These are phyloP conservation scores for Acanthamoeba triangularis DNA, from an alignment of 208 protist genomes.

Conservation along the genomic window DNA sequence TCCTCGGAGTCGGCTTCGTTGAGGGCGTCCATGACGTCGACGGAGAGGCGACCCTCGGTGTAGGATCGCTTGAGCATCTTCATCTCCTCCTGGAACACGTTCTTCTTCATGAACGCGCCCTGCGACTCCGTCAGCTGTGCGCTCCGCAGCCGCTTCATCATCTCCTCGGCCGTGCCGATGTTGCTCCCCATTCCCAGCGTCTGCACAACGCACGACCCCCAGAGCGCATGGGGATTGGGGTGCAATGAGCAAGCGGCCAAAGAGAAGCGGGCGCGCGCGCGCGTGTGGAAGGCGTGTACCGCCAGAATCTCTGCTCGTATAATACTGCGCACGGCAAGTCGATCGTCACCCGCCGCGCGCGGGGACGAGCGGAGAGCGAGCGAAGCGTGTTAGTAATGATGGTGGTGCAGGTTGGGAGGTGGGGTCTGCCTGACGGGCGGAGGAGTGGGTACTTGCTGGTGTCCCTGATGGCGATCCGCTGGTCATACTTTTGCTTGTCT, in stretches of 20 bases:
- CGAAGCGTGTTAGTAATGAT: not conserved
- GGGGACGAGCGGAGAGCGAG: not conserved
- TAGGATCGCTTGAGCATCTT: constrained; percentile 44
- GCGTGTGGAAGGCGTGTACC: not conserved
- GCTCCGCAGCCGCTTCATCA: constrained; percentile 7
- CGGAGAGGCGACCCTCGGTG: not conserved
- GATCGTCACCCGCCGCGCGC: not conserved
- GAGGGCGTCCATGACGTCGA: not conserved
- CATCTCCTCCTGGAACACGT: constrained; percentile 74
- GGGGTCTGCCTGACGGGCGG: not conserved
- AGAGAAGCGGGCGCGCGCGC: no score
- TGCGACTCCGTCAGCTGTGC: constrained; percentile 55
- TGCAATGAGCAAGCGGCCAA: no score
- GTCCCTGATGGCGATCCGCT: constrained; percentile 48
- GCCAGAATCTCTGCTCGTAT: constrained; percentile 13
- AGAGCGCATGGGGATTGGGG: not conserved
- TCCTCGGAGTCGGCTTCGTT: not conserved
- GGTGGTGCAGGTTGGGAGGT: not conserved
- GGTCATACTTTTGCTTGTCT: constrained; percentile 19
- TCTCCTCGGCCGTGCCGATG: not conserved
- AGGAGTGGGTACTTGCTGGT: not conserved
- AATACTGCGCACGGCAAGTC: not conserved
- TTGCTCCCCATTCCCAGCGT: constrained; percentile 34
- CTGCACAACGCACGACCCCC: not conserved
- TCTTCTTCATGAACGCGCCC: constrained; percentile 58